Percentiles rank a stretch among this genome's conserved stretches.
These are phyloP conservation scores for Cytidiella melzeri DNA, from an alignment of 768 basidiomycete species.

Conservation along the genomic window DNA sequence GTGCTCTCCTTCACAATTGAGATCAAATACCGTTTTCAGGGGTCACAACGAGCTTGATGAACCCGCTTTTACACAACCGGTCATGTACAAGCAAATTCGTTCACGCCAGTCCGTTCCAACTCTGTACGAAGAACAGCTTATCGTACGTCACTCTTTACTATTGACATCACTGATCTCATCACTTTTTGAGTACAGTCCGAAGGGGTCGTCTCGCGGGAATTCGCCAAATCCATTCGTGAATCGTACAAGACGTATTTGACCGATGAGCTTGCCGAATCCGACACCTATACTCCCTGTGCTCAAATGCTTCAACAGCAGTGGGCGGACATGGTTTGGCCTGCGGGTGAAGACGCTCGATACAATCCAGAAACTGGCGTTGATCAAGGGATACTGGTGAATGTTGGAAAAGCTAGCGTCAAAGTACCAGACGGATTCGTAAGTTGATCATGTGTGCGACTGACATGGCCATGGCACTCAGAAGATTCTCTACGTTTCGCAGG, in stretches of 20 bases:
- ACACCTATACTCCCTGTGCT: conserved; percentile 41
- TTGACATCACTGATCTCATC: neutral
- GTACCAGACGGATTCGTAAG: conserved; percentile 60
- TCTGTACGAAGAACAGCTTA: conserved; percentile 74
- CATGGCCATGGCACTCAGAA: too few relatives aligned
- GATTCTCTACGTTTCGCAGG: conserved; percentile 34
- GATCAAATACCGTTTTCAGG: conserved; percentile 41
- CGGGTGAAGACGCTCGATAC: conserved; percentile 27
- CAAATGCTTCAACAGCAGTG: conserved; percentile 67
- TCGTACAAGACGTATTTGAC: conserved; percentile 62
- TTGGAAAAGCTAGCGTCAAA: conserved; percentile 66
- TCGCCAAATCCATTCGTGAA: conserved; percentile 45
- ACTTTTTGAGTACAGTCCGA: conserved; percentile 27
- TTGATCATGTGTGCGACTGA: too few relatives aligned
- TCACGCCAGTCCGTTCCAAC: conserved; percentile 71
- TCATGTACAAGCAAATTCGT: conserved; percentile 88
- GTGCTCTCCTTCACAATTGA: neutral
- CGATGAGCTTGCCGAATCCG: conserved; percentile 44
- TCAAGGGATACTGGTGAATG: conserved; percentile 40
- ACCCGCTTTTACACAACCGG: conserved; percentile 79
- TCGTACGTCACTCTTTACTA: conserved; percentile 38
- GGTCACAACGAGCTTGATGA: conserved; percentile 89
- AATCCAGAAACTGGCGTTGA: conserved; percentile 67
- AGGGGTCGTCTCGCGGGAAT: conserved; percentile 43
- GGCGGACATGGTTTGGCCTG: conserved; percentile 55